Evolutionary conservation across 148 eudicot species (phyloP).

Genomic region (Chenopodium berlandieri): DNA sequence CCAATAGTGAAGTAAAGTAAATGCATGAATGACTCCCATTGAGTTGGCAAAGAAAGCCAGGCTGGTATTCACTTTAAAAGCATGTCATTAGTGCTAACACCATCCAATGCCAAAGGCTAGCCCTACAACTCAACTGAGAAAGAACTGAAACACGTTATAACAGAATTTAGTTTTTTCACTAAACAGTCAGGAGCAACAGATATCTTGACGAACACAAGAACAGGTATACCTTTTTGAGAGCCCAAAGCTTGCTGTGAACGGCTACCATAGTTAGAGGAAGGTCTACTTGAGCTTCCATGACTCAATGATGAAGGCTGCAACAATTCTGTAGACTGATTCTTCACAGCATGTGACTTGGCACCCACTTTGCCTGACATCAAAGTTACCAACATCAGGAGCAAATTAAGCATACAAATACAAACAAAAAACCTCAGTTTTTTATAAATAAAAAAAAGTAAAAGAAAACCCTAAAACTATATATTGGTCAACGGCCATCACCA

Average conservation of each 20-base stretch:
- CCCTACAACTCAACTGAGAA: not conserved
- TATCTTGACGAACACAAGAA: not conserved
- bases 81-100: not conserved
- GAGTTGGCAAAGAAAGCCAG: not conserved
- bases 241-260: slow-evolving; percentile 58
- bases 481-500: slow-evolving; percentile 31
- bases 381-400: slow-evolving; percentile 33
- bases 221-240: slow-evolving; percentile 55
- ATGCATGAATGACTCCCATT: not conserved
- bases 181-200: not conserved
- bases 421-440: not conserved
- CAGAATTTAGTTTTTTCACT: not conserved
- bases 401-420: not conserved
- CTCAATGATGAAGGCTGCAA: slow-evolving; percentile 29
- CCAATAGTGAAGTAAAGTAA: not conserved
- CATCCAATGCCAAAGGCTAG: not conserved
- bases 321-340: slow-evolving; percentile 46
- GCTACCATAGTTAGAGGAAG: slow-evolving; percentile 56
- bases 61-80: not conserved
- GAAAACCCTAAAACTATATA: slow-evolving; percentile 5
- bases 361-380: slow-evolving; percentile 38
- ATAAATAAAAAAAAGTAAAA: not conserved
- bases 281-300: slow-evolving; percentile 49
- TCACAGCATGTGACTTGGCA: slow-evolving; percentile 44
- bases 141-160: not conserved